Conservation (phyloP, 2,329 filamentous ascomycete species). For the Penicillium sp. region DNA sequence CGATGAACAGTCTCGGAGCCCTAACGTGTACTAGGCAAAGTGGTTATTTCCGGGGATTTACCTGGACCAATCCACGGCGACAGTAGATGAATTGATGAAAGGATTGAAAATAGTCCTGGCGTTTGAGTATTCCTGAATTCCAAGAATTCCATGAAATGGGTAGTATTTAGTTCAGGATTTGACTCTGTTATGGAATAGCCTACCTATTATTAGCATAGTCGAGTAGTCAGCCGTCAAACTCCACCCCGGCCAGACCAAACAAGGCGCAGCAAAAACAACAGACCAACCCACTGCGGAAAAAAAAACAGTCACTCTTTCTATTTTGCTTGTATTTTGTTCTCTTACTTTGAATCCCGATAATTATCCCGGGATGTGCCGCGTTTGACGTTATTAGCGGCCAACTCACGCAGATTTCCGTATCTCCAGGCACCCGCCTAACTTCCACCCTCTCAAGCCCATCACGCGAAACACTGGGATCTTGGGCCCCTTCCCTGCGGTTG, state of each 20-base stretch:
- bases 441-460: neutral
- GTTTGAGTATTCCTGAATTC: too few species aligned
- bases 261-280: conserved; percentile 24
- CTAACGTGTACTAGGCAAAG: neutral
- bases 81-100: neutral
- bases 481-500: neutral
- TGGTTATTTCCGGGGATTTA: neutral
- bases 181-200: neutral
- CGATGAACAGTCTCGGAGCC: neutral
- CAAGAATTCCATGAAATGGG: too few species aligned
- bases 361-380: conserved; percentile 7
- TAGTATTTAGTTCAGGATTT: neutral
- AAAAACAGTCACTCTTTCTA: conserved; percentile 4
- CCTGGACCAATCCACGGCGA: neutral
- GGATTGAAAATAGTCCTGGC: neutral
- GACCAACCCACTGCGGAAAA: conserved; percentile 3
- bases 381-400: conserved; percentile 1
- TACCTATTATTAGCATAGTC: conserved; percentile 12
- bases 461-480: neutral
- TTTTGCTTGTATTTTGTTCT: conserved; percentile 12
- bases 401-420: conserved; percentile 2
- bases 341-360: conserved; percentile 1
- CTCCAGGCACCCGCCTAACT: conserved; percentile 5
- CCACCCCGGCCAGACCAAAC: conserved; percentile 25
- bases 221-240: conserved; percentile 18